Base-by-base conservation (phyloP, 2,329 filamentous ascomycete species). In the Parafenestella ontariensis region DNA sequence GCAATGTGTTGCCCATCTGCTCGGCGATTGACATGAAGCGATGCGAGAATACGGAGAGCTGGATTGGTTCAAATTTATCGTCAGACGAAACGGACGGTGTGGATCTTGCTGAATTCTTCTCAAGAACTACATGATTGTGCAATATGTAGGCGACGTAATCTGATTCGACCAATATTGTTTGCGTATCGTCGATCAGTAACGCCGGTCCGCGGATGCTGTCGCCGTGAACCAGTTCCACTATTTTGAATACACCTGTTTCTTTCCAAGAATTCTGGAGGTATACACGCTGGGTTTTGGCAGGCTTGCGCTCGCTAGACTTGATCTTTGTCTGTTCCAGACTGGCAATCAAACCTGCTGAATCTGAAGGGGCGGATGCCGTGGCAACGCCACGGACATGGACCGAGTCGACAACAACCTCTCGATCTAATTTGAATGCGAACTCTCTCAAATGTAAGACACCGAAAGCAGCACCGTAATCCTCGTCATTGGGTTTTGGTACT, bases 141-240 rank as follows among this genome's bases (percentile, higher is more conserved):
- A n/a, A n/a, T 28, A 5, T 10, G 26, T 28, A 28, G 26, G 28
- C 28, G 28, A 26, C 24, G 24, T 26, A 26, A 26, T 83, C 84
- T 0, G 92, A 92, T 0, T 89, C 89, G 6, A 96, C 86, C 0
- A 96, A 89, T 58, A 96, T 93, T 0, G 92, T 96, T 74, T 96
- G 92, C 1, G 89, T 92, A 13, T 88, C 88, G 68, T 92, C 92
- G 1, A 91, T 90, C 46, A 96, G 81, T 76, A 96, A 89, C 0
- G 91, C 91, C 1, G 92, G 92, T 0, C 92, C 92, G 37, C 81
- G 77, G 41, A 96, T 79, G 24, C 24, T 26, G 24, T 26, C 24
- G 24, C 24, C 24, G 6, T 26, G 24, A 26, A 5, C 2, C 10
- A 26, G 24, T 10, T 26, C 24, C 6, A 26, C 24, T 26, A 26